Evolutionary conservation across 345 rosid species (phyloP), one percentile per base, ranked within the genome.

Genomic region (Arabidopsis arenosa): DNA sequence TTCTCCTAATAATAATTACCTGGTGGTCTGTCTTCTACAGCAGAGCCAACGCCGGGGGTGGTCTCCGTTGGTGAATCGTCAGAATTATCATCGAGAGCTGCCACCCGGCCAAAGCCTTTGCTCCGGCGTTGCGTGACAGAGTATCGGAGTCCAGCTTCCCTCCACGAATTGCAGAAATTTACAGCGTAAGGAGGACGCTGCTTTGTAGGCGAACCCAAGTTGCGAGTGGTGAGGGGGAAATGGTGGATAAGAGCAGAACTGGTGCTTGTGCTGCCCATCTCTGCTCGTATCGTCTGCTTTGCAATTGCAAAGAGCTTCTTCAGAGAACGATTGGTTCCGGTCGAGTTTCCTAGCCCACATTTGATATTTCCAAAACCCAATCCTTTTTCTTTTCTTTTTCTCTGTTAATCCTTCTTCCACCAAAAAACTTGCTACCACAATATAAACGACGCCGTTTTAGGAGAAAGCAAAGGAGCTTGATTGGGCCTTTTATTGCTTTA

Each of bases 11-110:
- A 28, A 28, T 28, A 28, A 54, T 57, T 81, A 90, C 96, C 91
- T 75, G 93, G 89, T 64, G 86, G 90, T 62, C 87, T 83, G 70
- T 87, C 96, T 68, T 92, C 87, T 35, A 89, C 78, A 35, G 85
- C 87, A 5, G 88, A 82, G 76, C 79, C 84, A 70, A 75, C 58
- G 26, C 75, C 76, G 9, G 80, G 21, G 44, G 71, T 67, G 6
- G 62, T 56, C 6, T 87, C 88, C n/a, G 60, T 82, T 61, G 81
- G 82, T 55, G 73, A 71, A 45, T 77, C 78, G 45, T 10, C 60
- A 15, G 83, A 84, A 62, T 79, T 82, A 54, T 89, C 89, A 51
- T 83, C 88, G 1, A 85, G 75, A 54, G 92, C 91, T 43, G 89
- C 84, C 41, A 75, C 43, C 28, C 60, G 67, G 17, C 44, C 13